Base-by-base conservation (phyloP, 208 protist species). In the Crithidia expoeki region DNA sequence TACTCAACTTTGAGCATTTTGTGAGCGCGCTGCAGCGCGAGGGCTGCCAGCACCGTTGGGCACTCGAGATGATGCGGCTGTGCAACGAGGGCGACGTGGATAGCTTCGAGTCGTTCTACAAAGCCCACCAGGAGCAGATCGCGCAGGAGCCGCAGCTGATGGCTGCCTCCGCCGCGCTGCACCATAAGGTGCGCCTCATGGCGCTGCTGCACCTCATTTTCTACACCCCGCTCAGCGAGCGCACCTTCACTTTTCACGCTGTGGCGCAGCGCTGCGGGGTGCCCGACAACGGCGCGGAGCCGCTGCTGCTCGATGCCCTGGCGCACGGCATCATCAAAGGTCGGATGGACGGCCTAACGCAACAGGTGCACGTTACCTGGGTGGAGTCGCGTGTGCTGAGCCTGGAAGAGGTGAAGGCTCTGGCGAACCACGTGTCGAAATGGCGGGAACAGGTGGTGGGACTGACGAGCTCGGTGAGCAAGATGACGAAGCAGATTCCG, bases 191-290 rank as follows among this genome's bases (percentile, higher is more conserved):
- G 52, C 86, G 93, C 14, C 90, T 99, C 42, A 97, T 98, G 79
- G 84, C 88, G 19, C 83, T 99, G 27, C 94, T 99, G 11, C 93
- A 99, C 72, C 83, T 98, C 11, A 90, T 98, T 38, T 99, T 99
- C 79, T 89, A 90, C 69, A 94, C 90, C 2, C 94, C 97, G 11
- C 83, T 97, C n/a, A 91, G 94, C 42, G 81, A 98, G 72, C 92
- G 96, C 67, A 90, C 76, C 9, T 90, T 99, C 72, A 50, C 83
- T 5, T 99, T 85, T 63, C 53, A 79, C 34, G 68, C 81, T 5
- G 86, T 96, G 61, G 85, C 87, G 2, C 62, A 77, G 55, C 86
- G 91, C 32, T 96, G 91, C 63, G 76, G 70, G 12, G 84, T 96
- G 32, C 42, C 56, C 11, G 74, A 84, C 51, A 78, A 80, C 34